phyloP scores from a whole-genome alignment of 2,329 filamentous ascomycete genomes.

The Stenocarpella maydis region DNA sequence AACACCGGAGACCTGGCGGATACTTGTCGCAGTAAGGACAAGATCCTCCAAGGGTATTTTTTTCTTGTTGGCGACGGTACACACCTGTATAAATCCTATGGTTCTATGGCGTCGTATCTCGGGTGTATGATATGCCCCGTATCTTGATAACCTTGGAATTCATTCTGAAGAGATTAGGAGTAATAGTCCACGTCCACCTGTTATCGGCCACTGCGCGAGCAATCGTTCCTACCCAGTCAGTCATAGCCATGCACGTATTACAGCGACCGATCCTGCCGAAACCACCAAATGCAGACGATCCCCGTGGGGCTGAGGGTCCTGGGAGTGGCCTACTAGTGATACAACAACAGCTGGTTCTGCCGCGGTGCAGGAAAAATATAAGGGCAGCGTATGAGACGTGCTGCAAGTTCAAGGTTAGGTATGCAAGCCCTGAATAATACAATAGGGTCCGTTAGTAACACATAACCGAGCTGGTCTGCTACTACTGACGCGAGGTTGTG shows the following conservation, averaged over 20 bases:
- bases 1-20: not conserved
- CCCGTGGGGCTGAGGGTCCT: not conserved
- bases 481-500: not conserved
- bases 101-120: not conserved
- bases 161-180: no score
- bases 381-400: conserved; percentile 5
- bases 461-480: no score
- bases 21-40: not conserved
- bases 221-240: not conserved
- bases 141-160: not conserved
- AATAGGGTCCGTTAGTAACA: no score
- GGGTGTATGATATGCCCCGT: not conserved
- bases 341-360: not conserved
- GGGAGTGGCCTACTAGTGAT: not conserved
- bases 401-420: conserved; percentile 11
- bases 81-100: not conserved
- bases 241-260: not conserved
- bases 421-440: not conserved
- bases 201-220: not conserved
- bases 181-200: not conserved
- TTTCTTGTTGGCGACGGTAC: not conserved
- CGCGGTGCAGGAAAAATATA: not conserved
- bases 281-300: not conserved
- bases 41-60: no score
- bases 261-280: not conserved